phyloP scores from a whole-genome alignment of 345 rosid species.

The Eucalyptus pauciflora region DNA sequence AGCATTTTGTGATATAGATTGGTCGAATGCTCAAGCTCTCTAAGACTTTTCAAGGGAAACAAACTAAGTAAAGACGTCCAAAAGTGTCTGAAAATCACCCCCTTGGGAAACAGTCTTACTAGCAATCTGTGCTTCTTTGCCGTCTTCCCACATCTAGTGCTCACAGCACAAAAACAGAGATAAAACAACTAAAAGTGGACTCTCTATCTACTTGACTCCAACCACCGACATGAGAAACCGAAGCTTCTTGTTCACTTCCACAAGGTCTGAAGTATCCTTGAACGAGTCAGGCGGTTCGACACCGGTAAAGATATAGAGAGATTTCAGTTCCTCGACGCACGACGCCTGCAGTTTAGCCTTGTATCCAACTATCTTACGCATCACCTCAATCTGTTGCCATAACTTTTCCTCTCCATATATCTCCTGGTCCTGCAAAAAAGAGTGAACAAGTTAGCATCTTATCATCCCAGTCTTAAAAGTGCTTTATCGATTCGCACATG shows the following conservation, averaged over 20 bases:
- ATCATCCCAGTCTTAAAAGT: background rate
- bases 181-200: background rate
- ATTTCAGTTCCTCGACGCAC: conserved; percentile 49
- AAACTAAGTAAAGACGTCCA: background rate
- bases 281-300: conserved; percentile 43
- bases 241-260: conserved; percentile 34
- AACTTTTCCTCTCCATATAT: conserved; percentile 25
- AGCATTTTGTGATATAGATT: background rate
- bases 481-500: background rate
- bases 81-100: background rate
- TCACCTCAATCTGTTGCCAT: conserved; percentile 46
- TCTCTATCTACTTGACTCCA: conserved; percentile 39
- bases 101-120: background rate
- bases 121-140: background rate
- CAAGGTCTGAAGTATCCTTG: conserved; percentile 29
- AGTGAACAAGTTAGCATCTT: background rate
- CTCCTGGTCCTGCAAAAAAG: background rate
- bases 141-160: background rate
- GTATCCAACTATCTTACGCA: conserved; percentile 53
- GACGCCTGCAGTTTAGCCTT: conserved; percentile 17
- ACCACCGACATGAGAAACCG: conserved; percentile 55
- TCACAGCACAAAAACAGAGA: background rate
- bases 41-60: background rate
- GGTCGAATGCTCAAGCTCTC: background rate
- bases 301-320: conserved; percentile 61